Base-by-base conservation (phyloP, 306 rosid genomes). In the Cicer bijugum region DNA sequence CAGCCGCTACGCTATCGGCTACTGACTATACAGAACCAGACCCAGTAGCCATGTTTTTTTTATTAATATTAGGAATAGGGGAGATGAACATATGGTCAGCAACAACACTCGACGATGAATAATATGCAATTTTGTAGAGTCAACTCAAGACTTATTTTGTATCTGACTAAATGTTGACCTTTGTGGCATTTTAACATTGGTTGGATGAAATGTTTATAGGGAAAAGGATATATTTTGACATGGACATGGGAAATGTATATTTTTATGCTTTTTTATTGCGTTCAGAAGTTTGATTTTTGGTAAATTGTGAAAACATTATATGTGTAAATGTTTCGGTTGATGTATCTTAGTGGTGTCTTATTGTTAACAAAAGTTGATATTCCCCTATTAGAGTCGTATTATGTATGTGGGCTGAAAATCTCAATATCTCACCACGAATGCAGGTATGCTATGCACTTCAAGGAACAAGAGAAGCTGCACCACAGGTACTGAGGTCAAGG, bases 381-480 rank as follows among this genome's bases (percentile, higher is more conserved):
- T 33, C 28, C 19, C 43, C 43, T 12, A 37, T 33, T 37, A 35
- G 19, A 6, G 5, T 12, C 35, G 6, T 6, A 59, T 33, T 33
- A 33, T 28, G 43, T 12, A 60, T 7, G 12, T 35, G 40, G 43
- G 65, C 65, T 0, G 0, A n/a, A 60, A 8, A 60, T 35, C 2
- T 60, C 45, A n/a, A 60, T 35, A 17, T 64, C 52, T 68, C 52
- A 28, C 1, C 33, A 45, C 76, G 72, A 65, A 75, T 83, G 80
- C 82, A 87, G 95, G 65, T 89, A 89, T 83, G 95, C 86, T 63
- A 84, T 80, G 77, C 65, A 39, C 86, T 87, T 65, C 77, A 52
- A 10, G 75, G 89, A 89, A 76, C 84, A 80, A 71, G 95, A 89
- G 91, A 89, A 89, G 84, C 40, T 85, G 84, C 40, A 77, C 72